phyloP scores from a whole-genome alignment of 1,284 basidiomycete genomes.

The Puccinia hordei region DNA sequence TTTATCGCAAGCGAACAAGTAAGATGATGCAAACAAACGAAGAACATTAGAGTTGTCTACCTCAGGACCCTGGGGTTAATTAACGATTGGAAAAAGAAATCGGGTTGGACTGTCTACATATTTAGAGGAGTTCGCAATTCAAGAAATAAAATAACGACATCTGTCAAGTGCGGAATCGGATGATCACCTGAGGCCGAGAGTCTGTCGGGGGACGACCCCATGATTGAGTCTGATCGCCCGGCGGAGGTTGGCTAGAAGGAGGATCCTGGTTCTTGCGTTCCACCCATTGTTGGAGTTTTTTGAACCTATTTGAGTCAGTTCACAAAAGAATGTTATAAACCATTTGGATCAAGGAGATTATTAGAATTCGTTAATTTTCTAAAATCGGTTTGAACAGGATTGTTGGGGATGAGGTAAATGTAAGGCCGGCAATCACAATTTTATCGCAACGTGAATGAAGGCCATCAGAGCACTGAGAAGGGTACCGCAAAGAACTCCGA shows the following conservation, averaged over 20 bases:
- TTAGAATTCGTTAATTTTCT: not conserved
- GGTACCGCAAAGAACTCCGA: not conserved
- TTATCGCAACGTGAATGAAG: conserved; percentile 25
- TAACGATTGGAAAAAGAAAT: not conserved
- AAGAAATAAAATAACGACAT: not conserved
- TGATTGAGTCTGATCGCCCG: not conserved
- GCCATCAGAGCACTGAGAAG: not conserved
- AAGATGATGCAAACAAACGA: not conserved
- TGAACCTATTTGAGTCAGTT: conserved; percentile 15
- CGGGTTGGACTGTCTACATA: not conserved
- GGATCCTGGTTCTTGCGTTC: conserved; percentile 22
- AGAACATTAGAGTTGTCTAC: not conserved
- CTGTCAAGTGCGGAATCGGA: conserved; percentile 1
- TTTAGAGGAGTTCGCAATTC: not conserved
- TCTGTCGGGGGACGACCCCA: not conserved
- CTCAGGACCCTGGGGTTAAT: too few species aligned
- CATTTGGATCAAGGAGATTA: not conserved
- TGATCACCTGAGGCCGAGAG: conserved; percentile 25
- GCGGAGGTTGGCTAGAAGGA: conserved; percentile 25
- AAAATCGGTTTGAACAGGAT: not conserved
- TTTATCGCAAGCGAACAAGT: not conserved
- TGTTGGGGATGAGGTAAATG: not conserved
- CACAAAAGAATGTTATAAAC: conserved; percentile 3
- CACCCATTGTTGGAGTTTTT: conserved; percentile 33
- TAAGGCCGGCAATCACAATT: conserved; percentile 8